Evolutionary conservation across 352 stramenopile species (phyloP), one percentile per base, ranked within the genome.

Genomic region (Globisporangium splendens): DNA sequence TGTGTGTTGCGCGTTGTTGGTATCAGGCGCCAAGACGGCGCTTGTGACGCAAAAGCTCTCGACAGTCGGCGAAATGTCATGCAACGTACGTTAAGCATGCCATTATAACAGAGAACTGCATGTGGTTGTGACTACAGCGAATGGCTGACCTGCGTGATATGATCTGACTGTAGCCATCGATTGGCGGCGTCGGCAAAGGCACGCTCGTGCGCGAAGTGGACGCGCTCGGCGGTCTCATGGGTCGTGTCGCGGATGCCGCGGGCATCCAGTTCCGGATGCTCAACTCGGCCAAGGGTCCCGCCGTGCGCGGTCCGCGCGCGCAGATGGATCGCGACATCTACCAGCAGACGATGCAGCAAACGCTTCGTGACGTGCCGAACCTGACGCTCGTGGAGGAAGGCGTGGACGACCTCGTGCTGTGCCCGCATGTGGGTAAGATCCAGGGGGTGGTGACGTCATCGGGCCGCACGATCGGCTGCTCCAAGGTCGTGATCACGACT

Each of bases 311-410:
- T 0, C 89, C 96, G 6, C 75, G 97, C 53, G 96, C 90, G 35
- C 97, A 99, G 68, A 98, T 98, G 82, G 97, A 99, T 77, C 80
- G 96, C 53, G 96, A 99, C 68, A 79, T 98, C 31, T 99, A 99
- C 84, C 97, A 98, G 61, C 63, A 77, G 22, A 81, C 77, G 35
- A 98, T 99, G 96, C 95, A 98, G 65, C 69, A 80, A 35, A 75
- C 78, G 17, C 70, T 98, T 7, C 57, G 75, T 4, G 56, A 69
- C 56, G 49, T 87, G 56, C 66, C 77, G 8, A 98, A 98, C 69
- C 83, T 99, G 35, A 81, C 84, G 59, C 70, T 99, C 15, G 72
- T 98, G 14, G 93, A 99, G 63, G 96, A 90, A 51, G 94, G 82
- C 52, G 97, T 96, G n/a, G 91, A 99, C 56, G 95, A 99, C 73